A percentile compares a stretch with the other conserved stretches of the same genome.
Evolutionary conservation across 805 yeast genomes (phyloP).

Genomic region (Candida nemodendra): DNA sequence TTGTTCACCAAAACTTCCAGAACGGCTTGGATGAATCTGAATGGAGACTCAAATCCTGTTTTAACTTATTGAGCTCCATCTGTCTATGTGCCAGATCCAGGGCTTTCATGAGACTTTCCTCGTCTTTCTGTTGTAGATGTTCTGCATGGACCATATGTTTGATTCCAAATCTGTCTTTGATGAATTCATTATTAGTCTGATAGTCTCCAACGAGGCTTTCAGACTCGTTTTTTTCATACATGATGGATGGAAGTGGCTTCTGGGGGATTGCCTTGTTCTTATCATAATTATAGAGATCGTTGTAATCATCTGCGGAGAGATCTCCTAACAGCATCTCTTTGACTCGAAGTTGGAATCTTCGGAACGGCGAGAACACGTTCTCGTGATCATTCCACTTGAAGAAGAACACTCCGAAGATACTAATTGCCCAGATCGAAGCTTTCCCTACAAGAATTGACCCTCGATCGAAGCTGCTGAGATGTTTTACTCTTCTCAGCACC

Average conservation of each 20-base stretch:
- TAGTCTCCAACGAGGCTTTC: slow-evolving; percentile 33
- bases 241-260: slow-evolving; percentile 36
- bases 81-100: slow-evolving; percentile 43
- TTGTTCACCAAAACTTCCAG: slow-evolving; percentile 31
- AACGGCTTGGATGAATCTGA: slow-evolving; percentile 13
- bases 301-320: slow-evolving; percentile 56
- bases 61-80: slow-evolving; percentile 18
- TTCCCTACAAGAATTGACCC: slow-evolving; percentile 63
- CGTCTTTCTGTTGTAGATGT: slow-evolving; percentile 63
- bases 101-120: slow-evolving; percentile 51
- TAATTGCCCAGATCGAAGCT: slow-evolving; percentile 45
- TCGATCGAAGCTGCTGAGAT: slow-evolving; percentile 49
- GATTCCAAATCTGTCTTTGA: slow-evolving; percentile 61
- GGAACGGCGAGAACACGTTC: slow-evolving; percentile 67
- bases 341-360: slow-evolving; percentile 56
- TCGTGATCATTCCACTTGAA: slow-evolving; percentile 84
- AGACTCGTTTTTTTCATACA: slow-evolving; percentile 40
- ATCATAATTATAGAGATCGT: slow-evolving; percentile 53
- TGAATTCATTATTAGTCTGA: slow-evolving; percentile 38
- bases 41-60: slow-evolving; percentile 6
- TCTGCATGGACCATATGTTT: slow-evolving; percentile 76
- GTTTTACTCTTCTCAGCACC: slow-evolving; percentile 58
- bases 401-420: slow-evolving; percentile 65
- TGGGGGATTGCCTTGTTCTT: slow-evolving; percentile 38
- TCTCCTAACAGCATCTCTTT: slow-evolving; percentile 55